Conservation (phyloP, 2,329 filamentous ascomycete species). For the Xylaria sp. region DNA sequence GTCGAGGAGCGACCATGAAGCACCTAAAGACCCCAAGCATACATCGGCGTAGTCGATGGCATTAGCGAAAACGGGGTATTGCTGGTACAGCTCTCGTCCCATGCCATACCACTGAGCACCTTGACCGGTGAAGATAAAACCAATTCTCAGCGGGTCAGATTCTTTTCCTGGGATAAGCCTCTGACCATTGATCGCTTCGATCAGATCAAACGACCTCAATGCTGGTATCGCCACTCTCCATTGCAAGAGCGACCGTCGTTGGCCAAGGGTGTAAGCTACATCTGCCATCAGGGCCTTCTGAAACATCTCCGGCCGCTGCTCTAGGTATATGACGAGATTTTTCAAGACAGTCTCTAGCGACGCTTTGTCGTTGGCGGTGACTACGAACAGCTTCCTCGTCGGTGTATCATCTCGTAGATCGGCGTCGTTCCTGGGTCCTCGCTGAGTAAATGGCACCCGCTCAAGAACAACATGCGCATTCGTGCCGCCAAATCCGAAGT, state of each 20-base stretch:
- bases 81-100: conserved; percentile 49
- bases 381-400: conserved; percentile 49
- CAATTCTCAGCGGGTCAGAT: conserved; percentile 43
- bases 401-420: conserved; percentile 42
- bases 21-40: conserved; percentile 41
- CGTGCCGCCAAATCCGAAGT: conserved; percentile 42
- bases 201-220: conserved; percentile 51
- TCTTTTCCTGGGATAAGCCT: conserved; percentile 46
- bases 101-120: conserved; percentile 50
- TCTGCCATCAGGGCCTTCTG: conserved; percentile 52
- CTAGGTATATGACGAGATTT: conserved; percentile 49
- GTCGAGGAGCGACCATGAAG: conserved; percentile 45
- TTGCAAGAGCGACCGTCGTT: conserved; percentile 51
- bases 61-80: conserved; percentile 45
- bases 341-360: conserved; percentile 46
- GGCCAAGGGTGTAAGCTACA: conserved; percentile 54
- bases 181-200: conserved; percentile 50
- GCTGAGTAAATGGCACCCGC: conserved; percentile 44
- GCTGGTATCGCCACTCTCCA: conserved; percentile 53
- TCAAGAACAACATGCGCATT: conserved; percentile 42
- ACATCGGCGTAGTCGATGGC: conserved; percentile 45
- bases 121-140: conserved; percentile 52
- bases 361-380: conserved; percentile 49
- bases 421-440: conserved; percentile 40
- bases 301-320: conserved; percentile 51